These are phyloP conservation scores for Parietichytrium sp. DNA, from an alignment of 108 stramenopile species.

Conservation along the genomic window DNA sequence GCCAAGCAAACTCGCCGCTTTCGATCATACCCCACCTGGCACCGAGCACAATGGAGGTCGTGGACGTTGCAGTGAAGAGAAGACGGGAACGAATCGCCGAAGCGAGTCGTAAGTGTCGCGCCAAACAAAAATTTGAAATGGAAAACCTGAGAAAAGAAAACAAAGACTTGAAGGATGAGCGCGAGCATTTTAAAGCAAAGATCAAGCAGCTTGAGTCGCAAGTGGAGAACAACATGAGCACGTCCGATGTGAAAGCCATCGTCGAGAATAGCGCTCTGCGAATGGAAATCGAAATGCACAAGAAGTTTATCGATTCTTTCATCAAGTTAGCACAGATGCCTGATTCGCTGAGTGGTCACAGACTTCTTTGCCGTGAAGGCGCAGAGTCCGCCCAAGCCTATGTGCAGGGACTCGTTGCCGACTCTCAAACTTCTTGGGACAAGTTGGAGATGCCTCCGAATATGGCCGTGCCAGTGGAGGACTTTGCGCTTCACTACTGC, in stretches of 20 bases:
- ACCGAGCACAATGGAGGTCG: no score
- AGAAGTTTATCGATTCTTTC: not conserved
- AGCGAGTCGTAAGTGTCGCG: conserved; percentile 10
- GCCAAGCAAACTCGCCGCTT: no score
- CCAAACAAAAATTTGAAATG: not conserved
- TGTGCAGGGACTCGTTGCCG: conserved; percentile 1
- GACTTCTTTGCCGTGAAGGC: conserved; percentile 26
- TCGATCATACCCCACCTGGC: no score
- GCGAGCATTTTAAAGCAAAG: conserved; percentile 25
- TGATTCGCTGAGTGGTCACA: not conserved
- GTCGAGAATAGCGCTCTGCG: not conserved
- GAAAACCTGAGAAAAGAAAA: not conserved
- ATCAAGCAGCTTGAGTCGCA: conserved; percentile 39
- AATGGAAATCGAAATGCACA: conserved; percentile 8
- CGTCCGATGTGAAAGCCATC: not conserved
- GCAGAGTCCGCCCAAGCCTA: conserved; percentile 19
- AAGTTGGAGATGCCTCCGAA: not conserved
- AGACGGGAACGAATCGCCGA: conserved; percentile 23
- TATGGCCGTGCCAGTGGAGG: not conserved
- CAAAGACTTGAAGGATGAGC: not conserved
- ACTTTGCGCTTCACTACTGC: not conserved
- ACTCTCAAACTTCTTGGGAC: conserved; percentile 24
- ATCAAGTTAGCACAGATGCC: not conserved
- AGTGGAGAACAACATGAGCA: not conserved
- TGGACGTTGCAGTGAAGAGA: not conserved